Evolutionary conservation across 1,284 basidiomycete genomes (phyloP).

Genomic region (Ganoderma sp.): DNA sequence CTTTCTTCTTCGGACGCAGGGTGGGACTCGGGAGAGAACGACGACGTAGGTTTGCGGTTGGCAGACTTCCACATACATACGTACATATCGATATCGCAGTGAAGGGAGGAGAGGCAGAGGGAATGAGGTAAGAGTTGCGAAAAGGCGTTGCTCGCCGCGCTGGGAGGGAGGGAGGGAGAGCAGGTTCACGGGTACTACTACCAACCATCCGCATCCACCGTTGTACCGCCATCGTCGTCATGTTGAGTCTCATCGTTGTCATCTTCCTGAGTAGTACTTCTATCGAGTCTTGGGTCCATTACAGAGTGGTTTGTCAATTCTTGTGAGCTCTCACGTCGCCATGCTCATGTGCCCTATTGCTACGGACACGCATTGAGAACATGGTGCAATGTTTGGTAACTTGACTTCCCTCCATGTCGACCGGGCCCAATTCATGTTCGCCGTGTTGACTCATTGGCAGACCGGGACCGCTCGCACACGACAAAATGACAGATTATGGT

Average conservation of each 20-base stretch:
- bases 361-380: neutral
- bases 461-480: neutral
- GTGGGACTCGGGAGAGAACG: no score
- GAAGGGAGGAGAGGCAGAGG: neutral
- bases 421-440: neutral
- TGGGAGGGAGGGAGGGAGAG: neutral
- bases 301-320: neutral
- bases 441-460: neutral
- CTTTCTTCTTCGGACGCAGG: neutral
- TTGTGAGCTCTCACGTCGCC: neutral
- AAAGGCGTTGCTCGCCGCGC: slow-evolving; percentile 1
- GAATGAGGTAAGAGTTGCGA: neutral
- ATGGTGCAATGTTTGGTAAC: no score
- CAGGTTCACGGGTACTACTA: no score
- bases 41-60: neutral
- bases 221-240: slow-evolving; percentile 1
- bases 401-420: no score
- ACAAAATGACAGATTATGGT: neutral
- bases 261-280: neutral
- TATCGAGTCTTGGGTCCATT: neutral
- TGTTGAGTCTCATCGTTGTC: neutral
- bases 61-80: neutral
- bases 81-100: neutral
- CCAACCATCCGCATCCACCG: neutral
- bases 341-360: neutral